Base-by-base conservation (phyloP, 768 basidiomycete species). In the Amanita exitialis region DNA sequence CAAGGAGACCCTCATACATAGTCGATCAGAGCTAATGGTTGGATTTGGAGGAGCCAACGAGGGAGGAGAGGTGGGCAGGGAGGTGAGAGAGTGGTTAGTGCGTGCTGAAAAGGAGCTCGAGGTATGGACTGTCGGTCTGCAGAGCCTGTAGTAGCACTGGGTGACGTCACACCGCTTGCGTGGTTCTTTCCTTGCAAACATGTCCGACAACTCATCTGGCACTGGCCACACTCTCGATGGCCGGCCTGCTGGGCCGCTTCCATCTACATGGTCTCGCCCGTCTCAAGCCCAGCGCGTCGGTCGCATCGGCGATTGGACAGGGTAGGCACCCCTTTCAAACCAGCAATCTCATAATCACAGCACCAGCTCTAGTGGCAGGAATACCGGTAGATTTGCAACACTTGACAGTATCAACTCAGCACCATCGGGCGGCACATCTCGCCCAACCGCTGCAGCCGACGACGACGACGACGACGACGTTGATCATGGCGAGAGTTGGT, bases 71-170 rank as follows among this genome's bases (percentile, higher is more conserved):
- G 80, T 86, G 1, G 88, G 89, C 3, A 66, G 58, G 46, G 75
- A 80, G 53, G 74, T 89, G 20, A 68, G 83, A 57, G 76, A 80
- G 56, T 66, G 69, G 49, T 57, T 86, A 9, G 78, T 80, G 13
- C 68, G 74, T 1, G 56, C 90, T 27, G 86, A 90, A 62, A 82
- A 74, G 63, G 91, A 95, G 63, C 59, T 91, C 41, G 76, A 73
- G 1, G 75, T 80, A 16, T 90, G 86, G 86, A 77, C 66, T 53
- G 68, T 72, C 30, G 82, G 86, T 0, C 64, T 88, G 2, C 71
- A 66, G 57, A 79, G 27, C 20, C 8, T 36, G 27, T 9, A 28
- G 13, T 32, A 4, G 32, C 13, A 13, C 13, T 30, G 30, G 4
- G 32, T 32, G 32, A 32, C 32, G 32, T 32, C 32, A 20, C 16